Evolutionary conservation across 148 eudicot species (phyloP), one percentile per base, ranked within the genome.

Genomic region (Pouteria glomerata): DNA sequence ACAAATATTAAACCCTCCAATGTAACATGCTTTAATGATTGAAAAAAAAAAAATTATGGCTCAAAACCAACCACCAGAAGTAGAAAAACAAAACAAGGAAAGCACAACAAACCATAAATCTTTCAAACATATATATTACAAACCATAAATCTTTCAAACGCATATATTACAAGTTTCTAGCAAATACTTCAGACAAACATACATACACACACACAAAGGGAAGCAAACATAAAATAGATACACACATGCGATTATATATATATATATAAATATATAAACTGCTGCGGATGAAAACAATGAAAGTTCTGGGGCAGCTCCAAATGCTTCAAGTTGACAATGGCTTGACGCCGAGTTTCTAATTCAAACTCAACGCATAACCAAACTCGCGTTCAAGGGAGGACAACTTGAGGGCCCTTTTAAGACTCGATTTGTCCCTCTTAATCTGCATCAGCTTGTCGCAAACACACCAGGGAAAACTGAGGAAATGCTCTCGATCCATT

Each of bases 381-480:
- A 74, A 35, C 55, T 26, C 3, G 34, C 34, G 7, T 8, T 34
- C 33, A 30, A 75, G 73, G 1, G 59, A 75, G 35, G 71, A 59
- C 45, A 59, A 21, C 1, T 59, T 10, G 41, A 70, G 60, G 56
- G 53, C 16, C 37, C 31, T 64, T 24, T 66, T 63, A 12, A 18
- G 7, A 29, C 63, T 35, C 1, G 65, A 21, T 45, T 78, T 73
- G 3, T 67, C 57, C 71, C 62, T 79, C 73, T 82, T 82, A 39
- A 82, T 79, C 14, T 61, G 61, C 26, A 82, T 63, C 52, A 82
- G 63, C 78, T 73, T 76, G 58, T 79, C 82, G 61, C 76, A 74
- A 39, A 82, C 80, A 63, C 85, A 82, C 85, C 85, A 82, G 3
- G 85, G 80, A 64, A 82, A 82, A 56, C 85, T 82, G 23, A 82